phyloP scores from a whole-genome alignment of 345 rosid species.

The Hibiscus mutabilis region DNA sequence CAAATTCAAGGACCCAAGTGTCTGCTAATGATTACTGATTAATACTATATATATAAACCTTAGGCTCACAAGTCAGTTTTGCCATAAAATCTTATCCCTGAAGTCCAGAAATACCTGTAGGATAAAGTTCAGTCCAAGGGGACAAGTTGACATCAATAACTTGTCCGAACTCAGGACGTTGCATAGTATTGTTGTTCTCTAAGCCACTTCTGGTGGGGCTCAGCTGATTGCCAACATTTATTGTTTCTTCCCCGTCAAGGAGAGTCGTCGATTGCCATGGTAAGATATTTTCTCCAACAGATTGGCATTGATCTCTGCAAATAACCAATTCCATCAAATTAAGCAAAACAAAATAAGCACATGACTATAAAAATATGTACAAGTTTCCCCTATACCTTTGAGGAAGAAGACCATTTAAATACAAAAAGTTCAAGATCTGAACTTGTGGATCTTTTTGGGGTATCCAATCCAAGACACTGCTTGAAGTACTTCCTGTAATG shows the following conservation, averaged over 20 bases:
- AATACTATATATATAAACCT: neutral
- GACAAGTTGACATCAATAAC: conserved; percentile 7
- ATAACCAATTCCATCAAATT: neutral
- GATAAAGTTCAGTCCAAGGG: conserved; percentile 3
- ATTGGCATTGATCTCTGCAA: neutral
- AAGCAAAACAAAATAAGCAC: neutral
- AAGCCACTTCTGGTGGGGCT: conserved; percentile 3
- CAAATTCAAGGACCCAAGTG: neutral
- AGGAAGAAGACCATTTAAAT: conserved; percentile 29
- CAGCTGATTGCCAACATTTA: neutral
- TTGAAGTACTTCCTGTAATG: conserved; percentile 12
- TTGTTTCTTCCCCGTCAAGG: neutral
- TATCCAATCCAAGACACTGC: conserved; percentile 22
- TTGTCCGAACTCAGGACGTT: conserved; percentile 4
- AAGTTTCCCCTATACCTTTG: conserved; percentile 17
- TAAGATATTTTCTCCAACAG: neutral
- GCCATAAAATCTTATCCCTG: neutral
- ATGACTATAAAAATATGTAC: neutral
- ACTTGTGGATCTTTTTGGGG: conserved; percentile 25
- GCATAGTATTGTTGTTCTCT: neutral
- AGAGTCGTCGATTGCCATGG: neutral
- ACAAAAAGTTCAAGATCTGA: conserved; percentile 25
- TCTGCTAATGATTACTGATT: neutral
- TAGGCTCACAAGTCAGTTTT: neutral
- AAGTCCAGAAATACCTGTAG: neutral